Evolutionary conservation across 2,329 filamentous ascomycete species (phyloP).

Genomic region (Dissoconium aciculare): DNA sequence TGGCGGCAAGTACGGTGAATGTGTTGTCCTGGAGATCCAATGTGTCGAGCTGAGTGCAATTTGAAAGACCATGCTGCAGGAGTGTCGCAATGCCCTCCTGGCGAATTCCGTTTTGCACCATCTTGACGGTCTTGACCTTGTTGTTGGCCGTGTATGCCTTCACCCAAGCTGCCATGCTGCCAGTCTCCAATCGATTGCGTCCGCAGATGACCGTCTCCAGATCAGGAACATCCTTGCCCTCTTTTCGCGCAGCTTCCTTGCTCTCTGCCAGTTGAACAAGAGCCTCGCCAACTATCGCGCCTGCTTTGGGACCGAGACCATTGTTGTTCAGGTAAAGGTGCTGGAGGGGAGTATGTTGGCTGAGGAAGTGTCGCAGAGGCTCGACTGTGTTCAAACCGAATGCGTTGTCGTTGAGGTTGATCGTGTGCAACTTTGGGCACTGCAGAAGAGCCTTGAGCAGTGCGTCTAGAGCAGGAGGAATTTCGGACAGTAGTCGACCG

Average conservation of each 20-base stretch:
- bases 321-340: constrained; percentile 98
- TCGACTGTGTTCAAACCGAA: constrained; percentile 93
- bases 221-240: constrained; percentile 54
- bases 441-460: constrained; percentile 77
- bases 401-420: constrained; percentile 95
- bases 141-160: constrained; percentile 67
- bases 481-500: constrained; percentile 79
- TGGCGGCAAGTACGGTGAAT: constrained; percentile 69
- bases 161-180: constrained; percentile 92
- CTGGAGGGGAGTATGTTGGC: constrained; percentile 73
- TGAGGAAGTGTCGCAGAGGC: constrained; percentile 81
- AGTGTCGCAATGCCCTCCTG: constrained; percentile 80
- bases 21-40: constrained; percentile 96
- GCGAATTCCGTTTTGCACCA: constrained; percentile 96
- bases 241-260: constrained; percentile 63
- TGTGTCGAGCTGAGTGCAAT: constrained; percentile 53
- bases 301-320: constrained; percentile 81
- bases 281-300: constrained; percentile 75
- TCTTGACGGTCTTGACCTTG: constrained; percentile 73
- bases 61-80: constrained; percentile 60
- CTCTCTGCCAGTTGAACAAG: constrained; percentile 68
- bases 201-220: constrained; percentile 97
- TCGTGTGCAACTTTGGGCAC: constrained; percentile 70
- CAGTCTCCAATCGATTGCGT: constrained; percentile 87
- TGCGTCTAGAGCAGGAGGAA: constrained; percentile 72